A percentile compares a stretch with the other conserved stretches of the same genome.
These are phyloP conservation scores for Pezicula radicicola DNA, from an alignment of 2,329 filamentous ascomycete genomes.

Conservation along the genomic window DNA sequence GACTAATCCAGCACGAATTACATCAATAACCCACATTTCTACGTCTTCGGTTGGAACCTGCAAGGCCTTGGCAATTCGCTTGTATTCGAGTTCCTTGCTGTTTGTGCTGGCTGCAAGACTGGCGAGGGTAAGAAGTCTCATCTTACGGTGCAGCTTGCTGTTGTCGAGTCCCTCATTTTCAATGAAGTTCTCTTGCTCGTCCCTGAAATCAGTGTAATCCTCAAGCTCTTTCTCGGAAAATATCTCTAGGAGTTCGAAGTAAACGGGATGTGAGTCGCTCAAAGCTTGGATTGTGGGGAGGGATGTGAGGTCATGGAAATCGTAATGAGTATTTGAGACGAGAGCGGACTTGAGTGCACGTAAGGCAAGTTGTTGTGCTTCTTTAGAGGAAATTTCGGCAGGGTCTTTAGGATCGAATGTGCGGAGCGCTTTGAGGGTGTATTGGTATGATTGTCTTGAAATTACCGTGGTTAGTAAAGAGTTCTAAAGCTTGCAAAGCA, in stretches of 20 bases:
- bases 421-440: slow-evolving; percentile 59
- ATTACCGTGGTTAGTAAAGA: slow-evolving; percentile 7
- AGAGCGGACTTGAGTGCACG: slow-evolving; percentile 67
- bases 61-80: slow-evolving; percentile 77
- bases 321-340: slow-evolving; percentile 62
- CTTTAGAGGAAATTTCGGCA: slow-evolving; percentile 53
- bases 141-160: slow-evolving; percentile 83
- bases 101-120: slow-evolving; percentile 81
- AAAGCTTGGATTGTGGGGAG: slow-evolving; percentile 82
- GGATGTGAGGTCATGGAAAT: slow-evolving; percentile 69
- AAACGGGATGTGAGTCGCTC: slow-evolving; percentile 76
- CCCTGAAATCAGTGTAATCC: slow-evolving; percentile 92
- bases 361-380: slow-evolving; percentile 61
- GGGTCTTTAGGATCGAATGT: slow-evolving; percentile 56
- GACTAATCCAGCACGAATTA: slow-evolving; percentile 90
- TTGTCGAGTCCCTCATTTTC: slow-evolving; percentile 72
- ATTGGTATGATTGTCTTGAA: slow-evolving; percentile 62
- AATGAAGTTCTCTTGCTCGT: slow-evolving; percentile 84
- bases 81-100: slow-evolving; percentile 85
- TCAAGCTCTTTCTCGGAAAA: slow-evolving; percentile 93
- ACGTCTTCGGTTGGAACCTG: slow-evolving; percentile 81
- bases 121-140: slow-evolving; percentile 90
- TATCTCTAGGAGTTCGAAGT: slow-evolving; percentile 91
- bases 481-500: background rate
- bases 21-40: slow-evolving; percentile 98